phyloP scores from a whole-genome alignment of 2,329 filamentous ascomycete species.

The Fusarium pininemorale region DNA sequence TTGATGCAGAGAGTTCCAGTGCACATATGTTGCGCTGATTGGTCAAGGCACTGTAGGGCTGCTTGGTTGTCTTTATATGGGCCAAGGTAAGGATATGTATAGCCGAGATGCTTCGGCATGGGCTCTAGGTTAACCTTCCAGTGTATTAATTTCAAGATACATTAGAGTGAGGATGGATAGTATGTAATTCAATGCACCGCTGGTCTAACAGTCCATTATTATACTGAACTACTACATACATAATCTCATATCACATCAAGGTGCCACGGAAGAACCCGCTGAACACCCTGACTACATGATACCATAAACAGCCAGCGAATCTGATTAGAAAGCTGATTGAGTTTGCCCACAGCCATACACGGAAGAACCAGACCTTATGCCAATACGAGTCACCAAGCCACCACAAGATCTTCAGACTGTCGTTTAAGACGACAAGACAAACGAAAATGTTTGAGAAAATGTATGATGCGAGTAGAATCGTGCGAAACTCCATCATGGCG shows the following conservation, averaged over 20 bases:
- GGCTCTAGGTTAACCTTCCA: too few species aligned
- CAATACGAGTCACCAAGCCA: not conserved
- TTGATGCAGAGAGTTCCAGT: too few species aligned
- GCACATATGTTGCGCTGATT: too few species aligned
- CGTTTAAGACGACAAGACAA: not conserved
- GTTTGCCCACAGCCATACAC: not conserved
- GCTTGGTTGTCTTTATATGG: too few species aligned
- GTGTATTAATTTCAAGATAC: too few species aligned
- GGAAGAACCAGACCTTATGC: conserved; percentile 9
- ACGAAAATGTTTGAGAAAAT: conserved; percentile 4
- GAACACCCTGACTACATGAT: not conserved
- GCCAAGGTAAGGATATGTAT: too few species aligned
- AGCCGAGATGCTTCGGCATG: too few species aligned
- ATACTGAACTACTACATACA: too few species aligned
- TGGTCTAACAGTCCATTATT: too few species aligned
- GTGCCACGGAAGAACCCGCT: rapidly evolving
- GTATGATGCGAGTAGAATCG: not conserved
- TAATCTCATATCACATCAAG: not conserved
- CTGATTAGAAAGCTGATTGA: not conserved
- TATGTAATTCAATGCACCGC: too few species aligned
- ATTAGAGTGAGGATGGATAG: too few species aligned
- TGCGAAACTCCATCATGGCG: conserved; percentile 8
- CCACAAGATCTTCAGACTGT: not conserved
- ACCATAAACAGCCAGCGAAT: not conserved
- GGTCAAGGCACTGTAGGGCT: too few species aligned